Conservation (phyloP, 106 monocot species). For the Dioscorea dumetorum region DNA sequence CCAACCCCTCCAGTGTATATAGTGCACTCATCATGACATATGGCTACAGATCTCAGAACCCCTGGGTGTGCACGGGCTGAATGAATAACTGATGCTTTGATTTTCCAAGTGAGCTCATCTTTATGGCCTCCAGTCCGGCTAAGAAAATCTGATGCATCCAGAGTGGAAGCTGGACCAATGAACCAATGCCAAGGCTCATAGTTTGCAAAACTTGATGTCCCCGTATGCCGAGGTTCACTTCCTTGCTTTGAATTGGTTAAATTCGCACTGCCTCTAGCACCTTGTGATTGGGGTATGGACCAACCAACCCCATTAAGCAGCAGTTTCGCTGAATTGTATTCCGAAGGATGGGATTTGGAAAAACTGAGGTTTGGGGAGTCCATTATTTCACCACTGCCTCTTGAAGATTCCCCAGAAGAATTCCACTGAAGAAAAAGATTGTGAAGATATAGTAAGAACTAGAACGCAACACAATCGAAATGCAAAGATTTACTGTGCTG, state of each 20-base stretch:
- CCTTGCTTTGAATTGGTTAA: conserved; percentile 21
- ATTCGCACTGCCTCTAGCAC: conserved; percentile 26
- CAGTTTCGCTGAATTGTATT: conserved; percentile 69
- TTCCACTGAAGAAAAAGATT: conserved; percentile 49
- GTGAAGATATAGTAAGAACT: too few species aligned
- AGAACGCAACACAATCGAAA: background rate
- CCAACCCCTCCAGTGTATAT: conserved; percentile 92
- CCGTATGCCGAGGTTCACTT: conserved; percentile 24
- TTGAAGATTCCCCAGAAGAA: conserved; percentile 32
- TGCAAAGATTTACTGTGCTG: too few species aligned
- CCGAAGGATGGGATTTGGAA: conserved; percentile 26
- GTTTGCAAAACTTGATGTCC: conserved; percentile 14
- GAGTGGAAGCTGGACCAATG: conserved; percentile 42
- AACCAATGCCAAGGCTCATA: conserved; percentile 94
- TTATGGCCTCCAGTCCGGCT: conserved; percentile 41
- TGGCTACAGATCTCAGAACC: conserved; percentile 63
- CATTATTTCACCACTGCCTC: conserved; percentile 22
- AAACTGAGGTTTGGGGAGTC: conserved; percentile 29
- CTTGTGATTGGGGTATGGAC: conserved; percentile 86
- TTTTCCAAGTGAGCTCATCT: conserved; percentile 80
- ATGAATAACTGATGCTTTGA: conserved; percentile 72
- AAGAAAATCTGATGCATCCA: conserved; percentile 58
- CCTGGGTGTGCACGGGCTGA: conserved; percentile 92
- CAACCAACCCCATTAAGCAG: conserved; percentile 81
- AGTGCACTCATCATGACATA: conserved; percentile 65